phyloP scores from a whole-genome alignment of 306 rosid genomes.

The Mimosa pudica region DNA sequence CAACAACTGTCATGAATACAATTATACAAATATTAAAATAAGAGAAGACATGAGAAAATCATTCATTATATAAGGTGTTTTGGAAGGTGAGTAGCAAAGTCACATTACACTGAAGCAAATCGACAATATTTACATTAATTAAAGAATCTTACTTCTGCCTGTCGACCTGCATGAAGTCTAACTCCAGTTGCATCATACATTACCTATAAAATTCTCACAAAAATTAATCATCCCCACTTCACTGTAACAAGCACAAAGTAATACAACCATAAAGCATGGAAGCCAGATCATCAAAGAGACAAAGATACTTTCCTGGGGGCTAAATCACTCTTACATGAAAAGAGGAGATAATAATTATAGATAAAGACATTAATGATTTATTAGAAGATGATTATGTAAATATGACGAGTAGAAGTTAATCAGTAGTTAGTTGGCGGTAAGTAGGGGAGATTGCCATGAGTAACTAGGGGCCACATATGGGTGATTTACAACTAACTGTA shows the following conservation, averaged over 20 bases:
- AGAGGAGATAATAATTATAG: neutral
- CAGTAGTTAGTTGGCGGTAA: neutral
- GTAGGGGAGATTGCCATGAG: neutral
- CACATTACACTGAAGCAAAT: slow-evolving; percentile 7
- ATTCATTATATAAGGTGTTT: neutral
- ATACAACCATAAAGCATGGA: neutral
- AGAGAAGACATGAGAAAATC: slow-evolving; percentile 26
- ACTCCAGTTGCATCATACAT: slow-evolving; percentile 98
- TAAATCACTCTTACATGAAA: neutral
- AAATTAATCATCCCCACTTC: slow-evolving; percentile 25
- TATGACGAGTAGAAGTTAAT: too few relatives aligned
- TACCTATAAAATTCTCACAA: slow-evolving; percentile 54
- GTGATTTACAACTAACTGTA: neutral
- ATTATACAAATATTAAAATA: slow-evolving; percentile 12
- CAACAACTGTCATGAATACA: slow-evolving; percentile 68
- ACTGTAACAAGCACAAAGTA: neutral
- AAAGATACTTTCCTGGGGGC: slow-evolving; percentile 8
- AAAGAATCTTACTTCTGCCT: slow-evolving; percentile 77
- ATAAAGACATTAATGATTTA: neutral
- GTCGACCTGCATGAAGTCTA: slow-evolving; percentile 95
- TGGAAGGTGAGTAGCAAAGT: slow-evolving; percentile 1
- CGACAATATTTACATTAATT: neutral
- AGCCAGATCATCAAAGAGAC: slow-evolving; percentile 7
- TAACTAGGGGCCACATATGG: neutral
- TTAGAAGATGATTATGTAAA: slow-evolving; percentile 5